Base-by-base conservation (phyloP, 1,284 basidiomycete genomes). In the Microbotryum saponariae region DNA sequence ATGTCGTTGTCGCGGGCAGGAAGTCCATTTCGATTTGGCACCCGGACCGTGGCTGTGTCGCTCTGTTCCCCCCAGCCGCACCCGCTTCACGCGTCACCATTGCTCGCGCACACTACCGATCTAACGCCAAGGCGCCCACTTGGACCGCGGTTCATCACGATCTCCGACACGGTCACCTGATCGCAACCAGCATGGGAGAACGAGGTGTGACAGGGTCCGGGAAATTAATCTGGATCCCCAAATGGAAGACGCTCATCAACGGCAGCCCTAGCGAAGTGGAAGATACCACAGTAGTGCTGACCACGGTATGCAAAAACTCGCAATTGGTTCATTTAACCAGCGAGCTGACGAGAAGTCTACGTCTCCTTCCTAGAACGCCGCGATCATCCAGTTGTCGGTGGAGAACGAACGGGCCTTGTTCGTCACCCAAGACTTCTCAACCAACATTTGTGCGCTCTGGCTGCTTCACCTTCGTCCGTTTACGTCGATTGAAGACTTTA, bases 351-450 rank as follows among this genome's bases (percentile, higher is more conserved):
- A 18, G 6, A 6, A 42, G 37, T 18, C 12, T 33, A 20, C 21
- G 46, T 16, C 20, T 14, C 37, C 12, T 6, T 16, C 29, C 9
- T 10, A 59, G 58, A 25, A 31, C 18, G 44, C 31, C 7, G 5
- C 16, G 9, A 54, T 59, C 7, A 23, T 49, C 6, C 45, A 59
- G 31, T 52, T 59, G 20, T 25, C 31, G 8, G 58, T 59, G 21
- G 58, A 59, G 21, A 59, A 59, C 42, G 52, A 31, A 16, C 45
- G 58, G 5, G 42, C 44, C n/a, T 51, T 25, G 23, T 59, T 59
- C 51, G 25, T 59, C 51, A 48, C 44, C 14, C 16, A 21, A 21
- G 37, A 25, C 44, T 18, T 42, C 12, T n/a, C n/a, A 18, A 25
- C 23, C n/a, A 21, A 59, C 14, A 27, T 42, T 42, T 21, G 58